These are phyloP conservation scores for Leptographium wingfieldii DNA, from an alignment of 2,329 filamentous ascomycete genomes.

Conservation along the genomic window DNA sequence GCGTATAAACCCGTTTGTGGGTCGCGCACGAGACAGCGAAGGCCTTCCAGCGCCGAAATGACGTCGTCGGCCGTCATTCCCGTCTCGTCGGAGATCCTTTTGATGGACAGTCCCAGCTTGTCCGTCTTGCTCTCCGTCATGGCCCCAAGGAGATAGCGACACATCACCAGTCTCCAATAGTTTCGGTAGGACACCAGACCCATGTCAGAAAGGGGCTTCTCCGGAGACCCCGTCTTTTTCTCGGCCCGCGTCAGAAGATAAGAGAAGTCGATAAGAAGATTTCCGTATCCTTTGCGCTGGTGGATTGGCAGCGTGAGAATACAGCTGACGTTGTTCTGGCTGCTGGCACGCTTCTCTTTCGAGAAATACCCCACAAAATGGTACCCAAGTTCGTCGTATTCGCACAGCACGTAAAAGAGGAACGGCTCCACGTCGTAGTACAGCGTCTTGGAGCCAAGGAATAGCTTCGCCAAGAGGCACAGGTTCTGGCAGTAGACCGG, in stretches of 20 bases:
- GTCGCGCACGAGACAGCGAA: conserved; percentile 81
- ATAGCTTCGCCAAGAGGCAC: conserved; percentile 88
- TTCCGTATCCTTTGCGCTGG: conserved; percentile 92
- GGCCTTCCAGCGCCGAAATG: conserved; percentile 79
- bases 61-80: conserved; percentile 96
- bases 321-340: conserved; percentile 94
- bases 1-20: conserved; percentile 81
- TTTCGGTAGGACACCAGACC: conserved; percentile 93
- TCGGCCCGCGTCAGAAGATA: conserved; percentile 91
- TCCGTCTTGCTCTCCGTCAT: conserved; percentile 23
- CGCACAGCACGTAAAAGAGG: conserved; percentile 92
- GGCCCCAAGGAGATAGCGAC: conserved; percentile 63
- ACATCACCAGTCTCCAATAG: conserved; percentile 87
- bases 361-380: conserved; percentile 99
- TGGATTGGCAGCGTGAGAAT: conserved; percentile 94
- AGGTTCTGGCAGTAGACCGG: conserved; percentile 98
- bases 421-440: conserved; percentile 98
- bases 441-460: conserved; percentile 94
- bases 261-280: conserved; percentile 94
- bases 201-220: conserved; percentile 97
- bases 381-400: conserved; percentile 81
- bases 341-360: conserved; percentile 91
- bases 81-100: conserved; percentile 70
- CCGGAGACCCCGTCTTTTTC: conserved; percentile 85
- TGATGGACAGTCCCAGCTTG: conserved; percentile 43